phyloP scores from a whole-genome alignment of 176 grass and related monocot genomes.

The Otatea glauca region DNA sequence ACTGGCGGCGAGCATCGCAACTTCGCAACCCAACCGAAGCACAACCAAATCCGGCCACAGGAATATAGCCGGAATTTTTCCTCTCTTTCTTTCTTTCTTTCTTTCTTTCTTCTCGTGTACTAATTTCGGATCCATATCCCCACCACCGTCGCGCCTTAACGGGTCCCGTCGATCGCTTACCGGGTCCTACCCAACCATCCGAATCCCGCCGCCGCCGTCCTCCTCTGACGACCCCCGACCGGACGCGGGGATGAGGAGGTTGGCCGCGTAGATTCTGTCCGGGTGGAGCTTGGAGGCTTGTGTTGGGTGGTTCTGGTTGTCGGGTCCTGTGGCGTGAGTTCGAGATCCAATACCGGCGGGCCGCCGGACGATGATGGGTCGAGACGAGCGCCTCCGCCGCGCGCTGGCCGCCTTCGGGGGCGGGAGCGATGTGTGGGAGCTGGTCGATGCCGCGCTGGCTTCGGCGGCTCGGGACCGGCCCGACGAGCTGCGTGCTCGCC shows the following conservation, averaged over 20 bases:
- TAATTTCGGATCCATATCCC: slow-evolving; percentile 15
- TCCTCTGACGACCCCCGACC: neutral
- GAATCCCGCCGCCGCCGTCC: neutral
- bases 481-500: slow-evolving; percentile 65
- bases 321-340: neutral
- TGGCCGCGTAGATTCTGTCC: slow-evolving; percentile 1
- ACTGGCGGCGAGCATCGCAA: neutral
- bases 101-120: neutral
- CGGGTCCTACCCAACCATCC: neutral
- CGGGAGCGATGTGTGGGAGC: slow-evolving; percentile 64
- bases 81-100: neutral
- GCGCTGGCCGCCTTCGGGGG: slow-evolving; percentile 50
- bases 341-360: slow-evolving; percentile 18
- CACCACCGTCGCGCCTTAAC: neutral
- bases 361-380: slow-evolving; percentile 36
- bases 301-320: neutral
- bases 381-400: slow-evolving; percentile 59
- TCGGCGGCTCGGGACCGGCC: slow-evolving; percentile 55
- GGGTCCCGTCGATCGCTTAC: neutral
- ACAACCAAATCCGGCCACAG: slow-evolving; percentile 46
- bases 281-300: neutral
- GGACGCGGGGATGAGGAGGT: slow-evolving; percentile 20
- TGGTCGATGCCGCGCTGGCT: slow-evolving; percentile 71
- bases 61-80: neutral
- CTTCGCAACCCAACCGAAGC: slow-evolving; percentile 1